phyloP scores from a whole-genome alignment of 2,329 filamentous ascomycete species.

The Chalaropsis thielavioides region DNA sequence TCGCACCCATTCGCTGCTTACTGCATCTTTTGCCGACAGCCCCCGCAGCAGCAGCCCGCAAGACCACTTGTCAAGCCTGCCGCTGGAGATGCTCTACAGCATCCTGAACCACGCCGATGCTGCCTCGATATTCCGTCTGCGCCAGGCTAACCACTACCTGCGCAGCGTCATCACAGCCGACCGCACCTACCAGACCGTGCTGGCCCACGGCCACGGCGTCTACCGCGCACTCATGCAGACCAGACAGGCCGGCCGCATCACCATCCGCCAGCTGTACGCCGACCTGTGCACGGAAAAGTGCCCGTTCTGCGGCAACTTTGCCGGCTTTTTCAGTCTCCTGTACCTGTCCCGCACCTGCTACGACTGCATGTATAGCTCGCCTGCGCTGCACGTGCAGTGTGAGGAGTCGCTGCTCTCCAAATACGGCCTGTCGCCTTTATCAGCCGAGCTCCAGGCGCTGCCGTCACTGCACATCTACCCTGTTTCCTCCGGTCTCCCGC shows the following conservation, averaged over 20 bases:
- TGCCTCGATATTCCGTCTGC: constrained; percentile 2
- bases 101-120: neutral
- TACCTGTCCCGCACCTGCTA: constrained; percentile 3
- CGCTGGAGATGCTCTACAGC: neutral
- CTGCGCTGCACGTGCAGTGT: neutral
- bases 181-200: neutral
- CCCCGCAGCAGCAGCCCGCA: too few relatives aligned
- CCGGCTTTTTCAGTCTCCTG: constrained; percentile 6
- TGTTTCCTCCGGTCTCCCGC: neutral
- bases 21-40: neutral
- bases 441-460: neutral
- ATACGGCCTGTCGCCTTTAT: neutral
- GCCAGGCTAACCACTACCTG: constrained; percentile 5
- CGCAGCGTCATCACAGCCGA: constrained; percentile 1
- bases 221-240: constrained; percentile 3
- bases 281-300: constrained; percentile 1
- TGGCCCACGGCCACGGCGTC: neutral
- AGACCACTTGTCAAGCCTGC: constrained; percentile 1
- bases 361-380: neutral
- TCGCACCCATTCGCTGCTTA: neutral
- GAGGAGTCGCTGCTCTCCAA: neutral
- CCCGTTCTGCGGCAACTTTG: constrained; percentile 5
- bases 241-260: neutral
- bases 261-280: neutral
- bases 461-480: neutral